Percentiles rank a stretch among this genome's conserved stretches.
phyloP scores from a whole-genome alignment of 176 grass and related monocot genomes.

The Zea luxurians region DNA sequence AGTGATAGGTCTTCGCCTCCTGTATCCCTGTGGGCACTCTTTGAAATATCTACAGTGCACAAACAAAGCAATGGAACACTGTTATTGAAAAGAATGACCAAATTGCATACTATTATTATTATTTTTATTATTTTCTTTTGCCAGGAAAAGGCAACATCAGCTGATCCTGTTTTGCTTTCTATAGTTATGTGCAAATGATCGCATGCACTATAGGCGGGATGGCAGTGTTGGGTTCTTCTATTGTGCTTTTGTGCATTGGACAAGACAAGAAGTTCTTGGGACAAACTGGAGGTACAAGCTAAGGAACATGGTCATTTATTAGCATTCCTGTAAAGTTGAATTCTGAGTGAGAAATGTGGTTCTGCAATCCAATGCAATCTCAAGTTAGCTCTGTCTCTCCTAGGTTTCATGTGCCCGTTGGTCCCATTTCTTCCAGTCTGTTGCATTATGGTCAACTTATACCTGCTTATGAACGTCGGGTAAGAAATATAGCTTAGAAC shows the following conservation, averaged over 20 bases:
- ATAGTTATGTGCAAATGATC: no score
- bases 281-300: slow-evolving; percentile 49
- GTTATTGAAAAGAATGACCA: no score
- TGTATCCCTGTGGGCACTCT: no score
- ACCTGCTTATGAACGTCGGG: slow-evolving; percentile 76
- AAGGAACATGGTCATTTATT: no score
- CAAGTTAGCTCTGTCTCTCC: no score
- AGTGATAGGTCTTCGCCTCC: no score
- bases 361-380: no score
- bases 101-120: not conserved
- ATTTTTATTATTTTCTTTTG: not conserved
- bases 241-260: slow-evolving; percentile 50
- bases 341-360: no score
- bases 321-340: no score
- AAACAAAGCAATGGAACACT: no score
- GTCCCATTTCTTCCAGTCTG: slow-evolving; percentile 70
- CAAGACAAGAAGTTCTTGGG: slow-evolving; percentile 48
- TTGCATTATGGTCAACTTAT: slow-evolving; percentile 74
- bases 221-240: slow-evolving; percentile 37
- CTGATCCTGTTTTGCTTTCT: slow-evolving; percentile 17
- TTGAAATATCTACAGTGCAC: not conserved
- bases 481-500: slow-evolving; percentile 21
- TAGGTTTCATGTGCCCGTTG: slow-evolving; percentile 85
- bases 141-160: not conserved
- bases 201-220: slow-evolving; percentile 44